phyloP scores from a whole-genome alignment of 495 filamentous ascomycete genomes.

The Daldinia concentrica region DNA sequence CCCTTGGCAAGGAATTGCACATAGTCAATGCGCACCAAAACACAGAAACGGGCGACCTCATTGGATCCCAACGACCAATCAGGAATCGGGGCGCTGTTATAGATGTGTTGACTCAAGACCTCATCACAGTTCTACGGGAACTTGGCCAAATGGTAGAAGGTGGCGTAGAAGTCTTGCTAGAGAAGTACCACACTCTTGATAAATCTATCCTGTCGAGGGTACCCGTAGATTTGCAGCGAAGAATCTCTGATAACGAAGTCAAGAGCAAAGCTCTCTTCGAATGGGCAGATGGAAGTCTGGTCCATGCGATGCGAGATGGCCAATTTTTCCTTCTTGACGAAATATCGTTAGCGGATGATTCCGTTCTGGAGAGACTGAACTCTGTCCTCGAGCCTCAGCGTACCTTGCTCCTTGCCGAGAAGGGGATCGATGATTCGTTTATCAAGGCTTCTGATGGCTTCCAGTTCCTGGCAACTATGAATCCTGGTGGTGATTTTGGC shows the following conservation, averaged over 20 bases:
- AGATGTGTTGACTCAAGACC: constrained; percentile 68
- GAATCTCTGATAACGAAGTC: constrained; percentile 67
- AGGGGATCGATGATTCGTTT: constrained; percentile 82
- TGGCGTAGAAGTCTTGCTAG: constrained; percentile 51
- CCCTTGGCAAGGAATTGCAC: constrained; percentile 75
- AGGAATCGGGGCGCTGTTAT: constrained; percentile 80
- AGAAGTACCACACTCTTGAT: constrained; percentile 51
- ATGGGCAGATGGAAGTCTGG: constrained; percentile 95
- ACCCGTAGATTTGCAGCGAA: constrained; percentile 59
- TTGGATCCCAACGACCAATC: constrained; percentile 92
- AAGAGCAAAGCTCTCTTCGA: constrained; percentile 88
- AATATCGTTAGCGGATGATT: constrained; percentile 97
- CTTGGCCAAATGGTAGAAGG: constrained; percentile 42
- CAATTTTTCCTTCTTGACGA: constrained; percentile 95
- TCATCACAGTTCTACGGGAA: constrained; percentile 59
- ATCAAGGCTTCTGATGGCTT: constrained; percentile 83
- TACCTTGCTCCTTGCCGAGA: constrained; percentile 90
- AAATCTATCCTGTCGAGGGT: constrained; percentile 45
- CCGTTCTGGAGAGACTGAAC: constrained; percentile 94
- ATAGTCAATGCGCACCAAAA: constrained; percentile 98
- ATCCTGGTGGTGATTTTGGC: constrained; percentile 97
- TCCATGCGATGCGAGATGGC: constrained; percentile 90
- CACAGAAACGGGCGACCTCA: constrained; percentile 94
- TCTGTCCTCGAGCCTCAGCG: constrained; percentile 93
- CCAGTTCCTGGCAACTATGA: constrained; percentile 98